A percentile compares a stretch with the other conserved stretches of the same genome.
Evolutionary conservation across 2,329 filamentous ascomycete genomes (phyloP).

Genomic region (Trichoderma guizhouense): DNA sequence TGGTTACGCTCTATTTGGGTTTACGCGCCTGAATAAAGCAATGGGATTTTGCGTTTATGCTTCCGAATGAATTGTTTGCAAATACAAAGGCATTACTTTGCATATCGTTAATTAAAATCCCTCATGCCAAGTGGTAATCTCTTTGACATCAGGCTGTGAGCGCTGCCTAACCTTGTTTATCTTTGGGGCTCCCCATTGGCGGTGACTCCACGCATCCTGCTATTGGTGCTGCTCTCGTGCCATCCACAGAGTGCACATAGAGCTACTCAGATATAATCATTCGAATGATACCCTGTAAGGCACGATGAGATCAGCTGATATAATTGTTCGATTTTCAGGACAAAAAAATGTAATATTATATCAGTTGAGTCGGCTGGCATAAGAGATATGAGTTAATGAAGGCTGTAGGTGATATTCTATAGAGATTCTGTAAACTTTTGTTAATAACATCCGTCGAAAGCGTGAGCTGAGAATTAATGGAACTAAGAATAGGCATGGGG

Average conservation of each 20-base stretch:
- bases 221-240: neutral
- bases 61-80: neutral
- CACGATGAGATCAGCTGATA: neutral
- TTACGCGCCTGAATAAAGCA: neutral
- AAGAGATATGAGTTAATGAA: no score
- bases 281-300: neutral
- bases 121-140: neutral
- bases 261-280: neutral
- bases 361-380: no score
- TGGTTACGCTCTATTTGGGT: neutral
- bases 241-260: neutral
- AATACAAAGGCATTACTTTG: neutral
- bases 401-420: rapidly evolving
- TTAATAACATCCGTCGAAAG: no score
- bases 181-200: neutral
- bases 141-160: neutral
- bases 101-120: neutral
- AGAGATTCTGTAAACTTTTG: no score
- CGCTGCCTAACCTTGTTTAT: neutral
- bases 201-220: neutral
- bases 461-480: no score
- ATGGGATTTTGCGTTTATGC: neutral
- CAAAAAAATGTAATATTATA: rapidly evolving
- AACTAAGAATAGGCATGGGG: rapidly evolving
- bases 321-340: neutral